These are phyloP conservation scores for Pythium sukuiense DNA, from an alignment of 352 stramenopile species.

Conservation along the genomic window DNA sequence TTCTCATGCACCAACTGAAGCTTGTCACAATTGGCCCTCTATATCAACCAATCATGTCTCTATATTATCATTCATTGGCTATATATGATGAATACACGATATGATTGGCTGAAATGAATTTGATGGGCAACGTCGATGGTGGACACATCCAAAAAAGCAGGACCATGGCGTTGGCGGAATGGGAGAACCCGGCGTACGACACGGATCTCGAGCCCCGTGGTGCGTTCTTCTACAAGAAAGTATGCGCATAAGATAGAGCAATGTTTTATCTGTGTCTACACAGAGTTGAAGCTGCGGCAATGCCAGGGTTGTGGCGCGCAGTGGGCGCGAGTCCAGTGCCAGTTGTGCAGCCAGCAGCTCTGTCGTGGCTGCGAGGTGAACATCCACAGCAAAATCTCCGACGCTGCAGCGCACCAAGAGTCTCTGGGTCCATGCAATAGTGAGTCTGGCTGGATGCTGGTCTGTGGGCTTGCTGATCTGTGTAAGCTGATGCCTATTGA, in stretches of 20 bases:
- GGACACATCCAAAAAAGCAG: background rate
- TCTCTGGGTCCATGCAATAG: constrained; percentile 48
- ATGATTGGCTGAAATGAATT: constrained; percentile 3
- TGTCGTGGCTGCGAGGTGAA: constrained; percentile 46
- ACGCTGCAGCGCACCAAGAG: constrained; percentile 36
- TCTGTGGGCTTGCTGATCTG: background rate
- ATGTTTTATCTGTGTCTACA: background rate
- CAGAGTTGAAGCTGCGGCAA: constrained; percentile 48
- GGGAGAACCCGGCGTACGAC: constrained; percentile 19
- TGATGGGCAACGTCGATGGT: background rate
- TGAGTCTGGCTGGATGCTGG: constrained; percentile 15
- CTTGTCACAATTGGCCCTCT: constrained; percentile 16
- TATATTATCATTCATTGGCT: constrained; percentile 6
- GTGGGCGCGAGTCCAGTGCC: constrained; percentile 47
- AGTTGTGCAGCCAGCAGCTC: constrained; percentile 43
- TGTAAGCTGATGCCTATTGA: background rate
- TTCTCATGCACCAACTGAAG: constrained; percentile 20
- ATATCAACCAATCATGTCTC: constrained; percentile 8
- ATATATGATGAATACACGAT: background rate
- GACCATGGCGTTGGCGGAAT: constrained; percentile 13
- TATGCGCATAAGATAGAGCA: background rate
- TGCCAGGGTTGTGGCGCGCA: constrained; percentile 41
- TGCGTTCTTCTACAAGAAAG: background rate
- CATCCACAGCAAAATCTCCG: constrained; percentile 37
- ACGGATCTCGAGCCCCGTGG: constrained; percentile 23